These are phyloP conservation scores for Cryptococcus hybrid DNA, from an alignment of 1,284 basidiomycete genomes.

Conservation along the genomic window DNA sequence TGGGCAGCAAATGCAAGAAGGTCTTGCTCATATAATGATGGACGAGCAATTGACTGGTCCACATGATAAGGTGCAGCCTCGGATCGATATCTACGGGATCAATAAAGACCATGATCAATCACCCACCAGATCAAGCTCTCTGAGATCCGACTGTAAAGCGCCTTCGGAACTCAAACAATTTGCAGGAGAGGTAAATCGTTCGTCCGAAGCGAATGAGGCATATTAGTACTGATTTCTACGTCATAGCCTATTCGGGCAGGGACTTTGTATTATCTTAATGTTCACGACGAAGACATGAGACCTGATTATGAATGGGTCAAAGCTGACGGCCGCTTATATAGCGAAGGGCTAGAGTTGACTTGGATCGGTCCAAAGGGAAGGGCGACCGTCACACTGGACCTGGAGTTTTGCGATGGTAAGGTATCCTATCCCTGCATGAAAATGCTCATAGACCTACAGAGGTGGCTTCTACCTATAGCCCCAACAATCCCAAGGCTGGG, in stretches of 20 bases:
- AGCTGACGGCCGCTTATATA: slow-evolving; percentile 77
- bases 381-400: slow-evolving; percentile 73
- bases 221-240: slow-evolving; percentile 10
- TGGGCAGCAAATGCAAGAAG: slow-evolving; percentile 15
- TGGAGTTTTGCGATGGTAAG: slow-evolving; percentile 65
- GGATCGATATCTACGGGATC: too few relatives aligned
- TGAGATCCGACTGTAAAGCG: slow-evolving; percentile 42
- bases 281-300: slow-evolving; percentile 59
- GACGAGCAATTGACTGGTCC: neutral
- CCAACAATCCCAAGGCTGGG: slow-evolving; percentile 68
- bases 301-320: slow-evolving; percentile 79
- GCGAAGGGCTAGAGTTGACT: slow-evolving; percentile 70
- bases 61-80: neutral
- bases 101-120: slow-evolving; percentile 12
- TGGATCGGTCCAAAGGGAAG: slow-evolving; percentile 78
- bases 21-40: neutral
- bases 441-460: slow-evolving; percentile 52
- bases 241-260: slow-evolving; percentile 75
- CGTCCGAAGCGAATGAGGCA: neutral
- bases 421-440: neutral
- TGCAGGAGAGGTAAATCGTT: slow-evolving; percentile 55
- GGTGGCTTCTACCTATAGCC: slow-evolving; percentile 73
- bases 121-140: slow-evolving; percentile 32
- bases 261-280: slow-evolving; percentile 82
- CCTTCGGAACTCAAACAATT: slow-evolving; percentile 41